Percentiles rank a stretch among this genome's conserved stretches.
Evolutionary conservation across 2,329 filamentous ascomycete species (phyloP).

Genomic region (Colletotrichum coccodes): DNA sequence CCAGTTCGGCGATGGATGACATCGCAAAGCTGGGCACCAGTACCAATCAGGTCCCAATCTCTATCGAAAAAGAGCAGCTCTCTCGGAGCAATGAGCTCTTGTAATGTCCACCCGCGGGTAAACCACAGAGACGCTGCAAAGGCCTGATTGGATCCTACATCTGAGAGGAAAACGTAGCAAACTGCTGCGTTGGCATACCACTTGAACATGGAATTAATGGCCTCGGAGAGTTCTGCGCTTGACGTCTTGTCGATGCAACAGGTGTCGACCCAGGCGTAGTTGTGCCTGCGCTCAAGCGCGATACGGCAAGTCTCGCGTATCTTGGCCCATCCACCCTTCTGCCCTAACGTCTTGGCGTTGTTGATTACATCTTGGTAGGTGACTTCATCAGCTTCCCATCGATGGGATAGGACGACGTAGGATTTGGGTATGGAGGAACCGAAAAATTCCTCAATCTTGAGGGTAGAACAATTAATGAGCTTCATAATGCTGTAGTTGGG

Average conservation of each 20-base stretch:
- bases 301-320: background rate
- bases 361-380: background rate
- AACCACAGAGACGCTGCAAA: background rate
- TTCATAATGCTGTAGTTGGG: background rate
- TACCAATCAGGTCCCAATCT: background rate
- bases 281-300: background rate
- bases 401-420: background rate
- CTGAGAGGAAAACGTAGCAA: background rate
- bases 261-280: background rate
- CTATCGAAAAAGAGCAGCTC: background rate
- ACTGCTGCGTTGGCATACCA: background rate
- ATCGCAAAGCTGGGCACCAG: background rate
- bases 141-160: background rate
- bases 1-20: background rate
- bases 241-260: background rate
- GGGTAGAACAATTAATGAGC: background rate
- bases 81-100: background rate
- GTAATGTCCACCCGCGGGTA: background rate
- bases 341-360: background rate
- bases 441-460: slow-evolving; percentile 2
- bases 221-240: background rate
- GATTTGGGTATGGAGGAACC: background rate
- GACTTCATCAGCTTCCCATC: background rate
- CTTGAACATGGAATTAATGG: background rate
- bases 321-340: background rate